Evolutionary conservation across 371 early-diverging fungal genomes (phyloP).

Genomic region (Mortierella sp.): DNA sequence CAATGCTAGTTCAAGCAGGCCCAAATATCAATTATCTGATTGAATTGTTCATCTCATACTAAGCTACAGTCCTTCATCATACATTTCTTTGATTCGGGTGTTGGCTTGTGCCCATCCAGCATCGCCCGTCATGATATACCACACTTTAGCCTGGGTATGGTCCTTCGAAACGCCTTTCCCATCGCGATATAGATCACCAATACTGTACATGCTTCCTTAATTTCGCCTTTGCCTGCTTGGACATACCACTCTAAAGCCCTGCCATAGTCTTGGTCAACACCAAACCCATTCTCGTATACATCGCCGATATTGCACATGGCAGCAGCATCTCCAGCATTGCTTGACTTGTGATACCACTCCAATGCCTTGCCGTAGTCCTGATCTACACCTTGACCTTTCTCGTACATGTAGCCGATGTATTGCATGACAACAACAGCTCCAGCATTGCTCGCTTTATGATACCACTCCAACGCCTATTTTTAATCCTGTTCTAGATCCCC

Average conservation of each 20-base stretch:
- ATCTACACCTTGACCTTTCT: background rate
- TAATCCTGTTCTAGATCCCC: constrained; percentile 61
- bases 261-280: constrained; percentile 58
- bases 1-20: too few species aligned
- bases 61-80: too few species aligned
- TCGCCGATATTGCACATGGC: constrained; percentile 60
- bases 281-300: constrained; percentile 63
- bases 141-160: constrained; percentile 3
- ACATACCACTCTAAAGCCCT: constrained; percentile 66
- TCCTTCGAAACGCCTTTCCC: background rate
- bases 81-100: constrained; percentile 26
- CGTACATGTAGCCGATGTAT: constrained; percentile 59
- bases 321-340: constrained; percentile 27
- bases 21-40: too few species aligned
- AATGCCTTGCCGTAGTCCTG: too few species aligned
- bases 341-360: background rate
- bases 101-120: constrained; percentile 16
- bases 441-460: constrained; percentile 36
- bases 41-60: too few species aligned
- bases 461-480: constrained; percentile 63
- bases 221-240: constrained; percentile 43
- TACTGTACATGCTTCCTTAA: too few species aligned
- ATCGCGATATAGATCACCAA: too few species aligned
- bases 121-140: constrained; percentile 56
- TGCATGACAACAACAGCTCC: constrained; percentile 58